These are phyloP conservation scores for Xylaria castorea DNA, from an alignment of 495 filamentous ascomycete species.

Conservation along the genomic window DNA sequence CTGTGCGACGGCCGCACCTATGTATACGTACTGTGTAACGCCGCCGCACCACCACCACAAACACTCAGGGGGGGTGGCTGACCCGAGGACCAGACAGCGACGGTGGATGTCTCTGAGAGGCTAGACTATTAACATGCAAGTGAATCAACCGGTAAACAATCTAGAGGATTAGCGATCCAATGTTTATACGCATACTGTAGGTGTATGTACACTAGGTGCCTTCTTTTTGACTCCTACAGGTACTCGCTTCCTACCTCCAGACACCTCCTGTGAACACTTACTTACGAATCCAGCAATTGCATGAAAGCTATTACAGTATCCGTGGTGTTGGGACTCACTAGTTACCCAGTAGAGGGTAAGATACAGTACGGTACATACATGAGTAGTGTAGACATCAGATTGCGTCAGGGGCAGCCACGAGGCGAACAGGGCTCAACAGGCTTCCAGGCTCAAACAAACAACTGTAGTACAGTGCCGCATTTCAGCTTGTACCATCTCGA, in stretches of 20 bases:
- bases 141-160: not conserved
- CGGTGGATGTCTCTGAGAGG: not conserved
- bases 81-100: not conserved
- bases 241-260: too few species aligned
- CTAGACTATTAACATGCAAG: too few species aligned
- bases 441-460: not conserved
- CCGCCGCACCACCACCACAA: not conserved
- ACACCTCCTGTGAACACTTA: too few species aligned
- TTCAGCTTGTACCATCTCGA: conserved; percentile 8
- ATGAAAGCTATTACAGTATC: too few species aligned
- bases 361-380: too few species aligned
- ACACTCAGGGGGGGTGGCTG: not conserved
- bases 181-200: not conserved
- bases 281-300: not conserved
- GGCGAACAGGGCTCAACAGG: not conserved
- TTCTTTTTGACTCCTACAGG: not conserved
- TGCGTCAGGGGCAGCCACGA: not conserved
- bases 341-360: too few species aligned
- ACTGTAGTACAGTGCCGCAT: not conserved
- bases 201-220: too few species aligned
- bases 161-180: not conserved
- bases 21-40: too few species aligned
- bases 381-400: too few species aligned
- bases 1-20: not conserved
- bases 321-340: too few species aligned